Evolutionary conservation across 352 stramenopile genomes (phyloP).

Genomic region (Pythium utonaiense): DNA sequence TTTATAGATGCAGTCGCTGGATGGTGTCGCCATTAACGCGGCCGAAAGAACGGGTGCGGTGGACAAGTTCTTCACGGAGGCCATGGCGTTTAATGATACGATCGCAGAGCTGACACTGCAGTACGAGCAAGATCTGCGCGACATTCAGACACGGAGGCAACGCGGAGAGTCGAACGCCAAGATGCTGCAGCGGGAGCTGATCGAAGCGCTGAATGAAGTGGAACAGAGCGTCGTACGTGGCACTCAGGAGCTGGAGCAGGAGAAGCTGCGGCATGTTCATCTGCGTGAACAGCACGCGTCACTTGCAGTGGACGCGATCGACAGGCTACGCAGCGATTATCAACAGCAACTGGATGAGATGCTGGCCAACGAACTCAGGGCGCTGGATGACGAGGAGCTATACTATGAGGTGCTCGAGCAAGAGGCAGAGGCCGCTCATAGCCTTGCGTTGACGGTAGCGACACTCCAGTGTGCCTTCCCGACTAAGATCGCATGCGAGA

Average conservation of each 20-base stretch:
- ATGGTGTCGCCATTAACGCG: conserved; percentile 36
- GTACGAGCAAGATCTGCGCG: conserved; percentile 56
- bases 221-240: conserved; percentile 44
- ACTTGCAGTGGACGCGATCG: conserved; percentile 34
- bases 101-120: conserved; percentile 46
- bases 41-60: conserved; percentile 36
- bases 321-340: conserved; percentile 31
- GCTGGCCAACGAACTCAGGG: conserved; percentile 27
- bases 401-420: conserved; percentile 45
- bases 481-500: conserved; percentile 40
- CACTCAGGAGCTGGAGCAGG: conserved; percentile 36
- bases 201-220: conserved; percentile 53
- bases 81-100: conserved; percentile 65
- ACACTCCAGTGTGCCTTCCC: conserved; percentile 35
- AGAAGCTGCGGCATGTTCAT: conserved; percentile 41
- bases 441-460: conserved; percentile 31
- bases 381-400: conserved; percentile 31
- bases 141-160: conserved; percentile 38
- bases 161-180: conserved; percentile 42
- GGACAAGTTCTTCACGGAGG: conserved; percentile 51
- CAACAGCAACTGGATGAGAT: conserved; percentile 23
- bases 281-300: conserved; percentile 39
- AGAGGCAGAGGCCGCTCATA: conserved; percentile 40
- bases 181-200: conserved; percentile 63
- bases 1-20: conserved; percentile 40